A percentile compares a stretch with the other conserved stretches of the same genome.
phyloP scores from a whole-genome alignment of 2,329 filamentous ascomycete species.

The Cytospora mali region DNA sequence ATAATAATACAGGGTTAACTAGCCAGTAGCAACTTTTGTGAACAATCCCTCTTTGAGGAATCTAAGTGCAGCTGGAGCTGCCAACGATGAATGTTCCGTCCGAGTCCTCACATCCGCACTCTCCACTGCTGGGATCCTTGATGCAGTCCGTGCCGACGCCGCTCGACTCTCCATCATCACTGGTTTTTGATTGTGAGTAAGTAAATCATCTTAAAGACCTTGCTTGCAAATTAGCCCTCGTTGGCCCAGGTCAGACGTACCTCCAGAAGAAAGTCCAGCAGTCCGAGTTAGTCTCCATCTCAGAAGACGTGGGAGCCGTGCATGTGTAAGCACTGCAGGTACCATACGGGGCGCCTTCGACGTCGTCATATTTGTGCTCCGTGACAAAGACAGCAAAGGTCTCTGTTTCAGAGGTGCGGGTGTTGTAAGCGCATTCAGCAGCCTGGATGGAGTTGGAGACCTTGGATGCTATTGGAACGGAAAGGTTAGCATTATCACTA shows the following conservation, averaged over 20 bases:
- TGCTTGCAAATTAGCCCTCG: accelerated
- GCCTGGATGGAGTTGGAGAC: slow-evolving; percentile 42
- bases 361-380: slow-evolving; percentile 48
- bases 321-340: slow-evolving; percentile 49
- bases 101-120: slow-evolving; percentile 46
- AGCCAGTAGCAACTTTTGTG: too few species aligned
- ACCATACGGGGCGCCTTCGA: slow-evolving; percentile 49
- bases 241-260: neutral
- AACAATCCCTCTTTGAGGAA: neutral
- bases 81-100: slow-evolving; percentile 43
- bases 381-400: slow-evolving; percentile 43
- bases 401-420: slow-evolving; percentile 38
- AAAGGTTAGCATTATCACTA: neutral
- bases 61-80: slow-evolving; percentile 32
- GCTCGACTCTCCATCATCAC: slow-evolving; percentile 34
- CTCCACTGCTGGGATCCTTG: slow-evolving; percentile 40
- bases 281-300: slow-evolving; percentile 38
- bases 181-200: neutral
- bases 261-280: slow-evolving; percentile 48
- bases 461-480: slow-evolving; percentile 32
- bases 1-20: too few species aligned
- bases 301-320: slow-evolving; percentile 36
- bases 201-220: neutral
- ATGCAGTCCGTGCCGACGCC: slow-evolving; percentile 44
- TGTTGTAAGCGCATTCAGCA: slow-evolving; percentile 44